Percentiles rank a stretch among this genome's conserved stretches.
Evolutionary conservation across 768 basidiomycete species (phyloP).

Genomic region (Sarcodon sp.): DNA sequence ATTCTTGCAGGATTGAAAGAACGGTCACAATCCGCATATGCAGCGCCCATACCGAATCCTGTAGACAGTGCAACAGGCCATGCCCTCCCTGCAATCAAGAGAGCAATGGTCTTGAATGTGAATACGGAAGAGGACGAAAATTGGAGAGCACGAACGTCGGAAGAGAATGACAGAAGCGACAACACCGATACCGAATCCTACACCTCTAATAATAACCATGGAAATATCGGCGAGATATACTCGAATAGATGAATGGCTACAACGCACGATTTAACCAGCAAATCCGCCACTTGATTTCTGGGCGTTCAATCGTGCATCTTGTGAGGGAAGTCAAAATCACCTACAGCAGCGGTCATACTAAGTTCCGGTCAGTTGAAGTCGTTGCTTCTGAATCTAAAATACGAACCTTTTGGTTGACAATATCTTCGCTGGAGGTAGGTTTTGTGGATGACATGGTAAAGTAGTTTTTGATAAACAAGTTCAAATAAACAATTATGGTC

Average conservation of each 20-base stretch:
- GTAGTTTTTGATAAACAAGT: not conserved
- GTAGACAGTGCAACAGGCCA: constrained; percentile 85
- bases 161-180: constrained; percentile 85
- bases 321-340: constrained; percentile 19
- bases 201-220: constrained; percentile 36
- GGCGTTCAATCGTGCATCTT: constrained; percentile 2
- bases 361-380: not conserved
- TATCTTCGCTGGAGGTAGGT: constrained; percentile 78
- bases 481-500: not conserved
- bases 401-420: constrained; percentile 76
- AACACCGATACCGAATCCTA: constrained; percentile 84
- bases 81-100: constrained; percentile 53
- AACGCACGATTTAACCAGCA: constrained; percentile 77
- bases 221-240: not conserved
- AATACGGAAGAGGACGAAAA: not conserved
- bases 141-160: constrained; percentile 50
- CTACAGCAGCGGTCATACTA: constrained; percentile 81
- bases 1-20: constrained; percentile 87
- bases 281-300: constrained; percentile 46
- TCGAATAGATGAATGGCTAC: not conserved
- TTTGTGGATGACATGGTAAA: constrained; percentile 26
- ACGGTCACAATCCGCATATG: constrained; percentile 87
- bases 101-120: not conserved
- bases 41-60: constrained; percentile 78
- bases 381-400: not conserved